A percentile compares a stretch with the other conserved stretches of the same genome.
Evolutionary conservation across 352 stramenopile species (phyloP).

Genomic region (Globisporangium barbulae): DNA sequence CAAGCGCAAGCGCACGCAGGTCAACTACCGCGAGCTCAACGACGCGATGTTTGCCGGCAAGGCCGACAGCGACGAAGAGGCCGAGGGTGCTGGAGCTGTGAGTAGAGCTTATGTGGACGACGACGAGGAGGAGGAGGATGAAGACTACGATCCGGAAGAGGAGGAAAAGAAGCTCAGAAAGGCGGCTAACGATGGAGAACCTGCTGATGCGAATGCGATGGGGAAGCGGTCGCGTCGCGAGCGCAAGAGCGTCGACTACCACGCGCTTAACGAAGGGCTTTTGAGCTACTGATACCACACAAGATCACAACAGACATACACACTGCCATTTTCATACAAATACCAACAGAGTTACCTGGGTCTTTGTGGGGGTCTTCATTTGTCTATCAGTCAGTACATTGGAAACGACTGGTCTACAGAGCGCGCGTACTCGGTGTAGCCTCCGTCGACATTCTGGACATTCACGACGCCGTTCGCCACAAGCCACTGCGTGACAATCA

Average conservation of each 20-base stretch:
- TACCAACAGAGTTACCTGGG: not conserved
- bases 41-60: conserved; percentile 71
- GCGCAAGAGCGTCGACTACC: conserved; percentile 45
- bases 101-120: conserved; percentile 15
- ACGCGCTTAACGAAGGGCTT: conserved; percentile 63
- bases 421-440: conserved; percentile 61
- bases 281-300: conserved; percentile 9
- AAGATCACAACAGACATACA: not conserved
- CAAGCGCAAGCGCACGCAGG: conserved; percentile 75
- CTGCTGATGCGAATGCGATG: not conserved
- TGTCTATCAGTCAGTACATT: conserved; percentile 50
- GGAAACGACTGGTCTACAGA: conserved; percentile 55
- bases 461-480: conserved; percentile 33
- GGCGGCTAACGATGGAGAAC: not conserved
- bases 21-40: conserved; percentile 83
- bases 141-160: conserved; percentile 10
- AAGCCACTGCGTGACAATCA: conserved; percentile 57
- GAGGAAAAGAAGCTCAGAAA: conserved; percentile 4
- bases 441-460: conserved; percentile 65
- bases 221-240: conserved; percentile 21
- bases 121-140: conserved; percentile 15
- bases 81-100: conserved; percentile 13
- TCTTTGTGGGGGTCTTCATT: not conserved
- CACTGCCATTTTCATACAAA: not conserved
- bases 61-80: conserved; percentile 53